Evolutionary conservation across 225 moss, liverwort and hornwort species (phyloP).

Genomic region (Sphagnum tenellum): DNA sequence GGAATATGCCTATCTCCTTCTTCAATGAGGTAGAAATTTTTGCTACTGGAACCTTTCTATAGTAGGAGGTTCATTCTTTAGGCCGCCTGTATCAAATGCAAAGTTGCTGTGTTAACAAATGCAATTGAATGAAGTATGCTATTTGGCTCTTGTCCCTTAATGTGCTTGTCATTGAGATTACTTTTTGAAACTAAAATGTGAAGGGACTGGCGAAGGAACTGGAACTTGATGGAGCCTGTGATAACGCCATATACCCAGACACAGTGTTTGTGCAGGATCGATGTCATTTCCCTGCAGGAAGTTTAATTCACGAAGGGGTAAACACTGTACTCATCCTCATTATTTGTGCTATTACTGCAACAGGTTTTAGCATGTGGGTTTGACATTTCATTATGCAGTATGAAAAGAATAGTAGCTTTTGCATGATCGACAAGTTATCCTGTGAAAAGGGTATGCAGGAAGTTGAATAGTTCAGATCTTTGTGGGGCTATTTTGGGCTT

Average conservation of each 20-base stretch:
- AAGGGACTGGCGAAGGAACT: conserved; percentile 65
- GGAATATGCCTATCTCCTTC: conserved; percentile 36
- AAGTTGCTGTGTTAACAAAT: no score
- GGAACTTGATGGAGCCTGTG: conserved; percentile 65
- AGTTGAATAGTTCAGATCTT: no score
- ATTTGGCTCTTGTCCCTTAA: no score
- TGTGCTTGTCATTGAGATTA: no score
- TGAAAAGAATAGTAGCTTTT: no score
- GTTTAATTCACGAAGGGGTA: conserved; percentile 68
- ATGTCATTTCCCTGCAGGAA: conserved; percentile 71
- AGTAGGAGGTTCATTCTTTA: background rate
- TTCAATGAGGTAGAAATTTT: conserved; percentile 55
- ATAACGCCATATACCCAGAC: conserved; percentile 68
- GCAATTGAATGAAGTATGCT: no score
- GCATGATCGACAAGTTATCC: no score
- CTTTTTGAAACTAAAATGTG: background rate
- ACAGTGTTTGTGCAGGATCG: conserved; percentile 67
- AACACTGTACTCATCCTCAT: conserved; percentile 3
- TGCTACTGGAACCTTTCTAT: background rate
- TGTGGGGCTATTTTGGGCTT: no score
- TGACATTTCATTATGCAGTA: no score
- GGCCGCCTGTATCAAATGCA: background rate
- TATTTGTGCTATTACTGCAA: background rate
- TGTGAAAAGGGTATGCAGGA: no score
- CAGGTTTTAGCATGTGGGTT: background rate